These are phyloP conservation scores for Micractinium conductrix DNA, from an alignment of 139 green algal species.

Conservation along the genomic window DNA sequence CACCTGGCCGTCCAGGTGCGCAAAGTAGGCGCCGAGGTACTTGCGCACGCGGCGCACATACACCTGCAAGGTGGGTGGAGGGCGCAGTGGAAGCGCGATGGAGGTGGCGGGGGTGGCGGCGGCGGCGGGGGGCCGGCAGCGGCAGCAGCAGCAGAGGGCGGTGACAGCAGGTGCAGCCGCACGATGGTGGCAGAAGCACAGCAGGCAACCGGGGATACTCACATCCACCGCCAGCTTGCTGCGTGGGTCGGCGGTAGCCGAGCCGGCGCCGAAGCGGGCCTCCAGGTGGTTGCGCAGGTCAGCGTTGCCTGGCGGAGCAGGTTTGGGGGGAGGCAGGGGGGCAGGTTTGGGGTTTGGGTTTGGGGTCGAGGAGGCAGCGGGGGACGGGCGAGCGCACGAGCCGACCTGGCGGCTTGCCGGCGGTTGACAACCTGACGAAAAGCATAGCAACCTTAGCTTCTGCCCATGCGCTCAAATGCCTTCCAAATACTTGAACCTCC, in stretches of 20 bases:
- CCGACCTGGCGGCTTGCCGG: no score
- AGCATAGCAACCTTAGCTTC: no score
- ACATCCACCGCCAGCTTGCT: constrained; percentile 76
- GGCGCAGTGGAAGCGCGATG: not conserved
- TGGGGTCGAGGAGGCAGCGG: not conserved
- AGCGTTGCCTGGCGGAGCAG: constrained; percentile 49
- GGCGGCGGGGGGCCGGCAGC: no score
- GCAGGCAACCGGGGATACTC: not conserved
- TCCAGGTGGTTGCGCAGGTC: constrained; percentile 74
- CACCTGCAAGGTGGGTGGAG: constrained; percentile 36
- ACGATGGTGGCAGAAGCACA: not conserved
- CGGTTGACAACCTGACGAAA: no score
- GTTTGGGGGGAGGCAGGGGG: not conserved
- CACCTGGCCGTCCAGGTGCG: constrained; percentile 73
- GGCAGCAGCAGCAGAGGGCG: not conserved
- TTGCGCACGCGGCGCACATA: constrained; percentile 85
- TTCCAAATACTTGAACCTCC: no score
- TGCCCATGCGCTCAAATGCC: no score
- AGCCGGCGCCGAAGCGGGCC: constrained; percentile 20
- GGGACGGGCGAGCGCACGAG: no score
- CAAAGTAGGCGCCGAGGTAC: constrained; percentile 88
- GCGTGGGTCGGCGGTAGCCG: constrained; percentile 53
- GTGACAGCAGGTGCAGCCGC: not conserved
- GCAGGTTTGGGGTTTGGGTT: constrained; percentile 33
- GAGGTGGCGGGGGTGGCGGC: not conserved